These are phyloP conservation scores for Podospora fimiseda DNA, from an alignment of 495 filamentous ascomycete species.

Conservation along the genomic window DNA sequence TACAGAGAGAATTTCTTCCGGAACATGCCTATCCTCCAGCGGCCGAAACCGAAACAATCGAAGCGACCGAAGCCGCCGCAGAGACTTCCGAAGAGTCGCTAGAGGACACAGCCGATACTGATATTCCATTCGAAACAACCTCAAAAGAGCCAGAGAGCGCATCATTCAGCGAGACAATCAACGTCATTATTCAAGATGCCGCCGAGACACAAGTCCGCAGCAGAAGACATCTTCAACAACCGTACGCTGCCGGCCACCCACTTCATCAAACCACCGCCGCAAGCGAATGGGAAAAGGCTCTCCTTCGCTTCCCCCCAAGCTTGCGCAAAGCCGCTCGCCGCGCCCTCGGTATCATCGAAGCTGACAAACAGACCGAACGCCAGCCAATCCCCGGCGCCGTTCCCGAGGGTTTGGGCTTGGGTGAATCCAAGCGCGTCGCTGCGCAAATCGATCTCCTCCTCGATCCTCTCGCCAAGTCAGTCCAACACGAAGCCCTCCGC, in stretches of 20 bases:
- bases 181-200: constrained; percentile 33
- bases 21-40: too few relatives aligned
- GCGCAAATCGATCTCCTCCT: constrained; percentile 5
- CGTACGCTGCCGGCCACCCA: constrained; percentile 12
- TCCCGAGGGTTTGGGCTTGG: background rate
- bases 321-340: constrained; percentile 34
- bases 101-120: background rate
- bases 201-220: constrained; percentile 10
- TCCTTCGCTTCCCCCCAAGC: constrained; percentile 35
- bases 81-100: background rate
- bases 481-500: constrained; percentile 33
- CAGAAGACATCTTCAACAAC: constrained; percentile 8
- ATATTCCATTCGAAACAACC: background rate
- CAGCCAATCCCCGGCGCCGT: background rate
- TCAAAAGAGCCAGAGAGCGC: background rate
- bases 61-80: too few relatives aligned
- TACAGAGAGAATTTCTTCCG: background rate
- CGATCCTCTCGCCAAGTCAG: constrained; percentile 10
- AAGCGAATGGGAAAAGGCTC: constrained; percentile 27
- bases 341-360: constrained; percentile 28
- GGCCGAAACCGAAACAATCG: too few relatives aligned
- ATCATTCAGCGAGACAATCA: constrained; percentile 13
- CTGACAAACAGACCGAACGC: constrained; percentile 1
- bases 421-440: background rate
- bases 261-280: constrained; percentile 13